Evolutionary conservation across 345 rosid genomes (phyloP).

Genomic region (Carallia pectinifolia): DNA sequence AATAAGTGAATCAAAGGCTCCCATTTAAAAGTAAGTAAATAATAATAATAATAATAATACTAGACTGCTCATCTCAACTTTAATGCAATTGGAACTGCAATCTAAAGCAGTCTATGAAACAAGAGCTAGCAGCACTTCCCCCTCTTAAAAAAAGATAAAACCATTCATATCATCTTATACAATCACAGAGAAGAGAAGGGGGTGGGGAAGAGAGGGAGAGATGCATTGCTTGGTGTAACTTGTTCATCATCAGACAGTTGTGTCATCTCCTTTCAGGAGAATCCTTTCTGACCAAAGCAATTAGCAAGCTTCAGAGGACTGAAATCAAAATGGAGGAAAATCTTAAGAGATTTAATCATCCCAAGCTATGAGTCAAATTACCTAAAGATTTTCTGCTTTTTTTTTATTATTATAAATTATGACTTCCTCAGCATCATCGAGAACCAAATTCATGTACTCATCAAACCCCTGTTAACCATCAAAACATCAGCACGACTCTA

Average conservation of each 20-base stretch:
- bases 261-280: slow-evolving; percentile 88
- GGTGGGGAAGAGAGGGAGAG: background rate
- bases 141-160: slow-evolving; percentile 26
- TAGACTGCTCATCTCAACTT: background rate
- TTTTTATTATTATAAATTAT: slow-evolving; percentile 50
- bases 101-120: background rate
- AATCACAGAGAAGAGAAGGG: background rate
- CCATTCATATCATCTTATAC: background rate
- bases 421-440: slow-evolving; percentile 96
- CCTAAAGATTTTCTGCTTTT: slow-evolving; percentile 81
- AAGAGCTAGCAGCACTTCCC: slow-evolving; percentile 41
- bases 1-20: no score
- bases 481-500: background rate
- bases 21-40: no score
- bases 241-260: slow-evolving; percentile 81
- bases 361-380: slow-evolving; percentile 19
- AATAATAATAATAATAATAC: background rate
- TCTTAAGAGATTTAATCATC: background rate
- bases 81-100: background rate
- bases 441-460: slow-evolving; percentile 94
- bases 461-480: slow-evolving; percentile 67
- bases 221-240: slow-evolving; percentile 17
- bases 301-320: background rate
- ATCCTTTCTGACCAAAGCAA: slow-evolving; percentile 67
- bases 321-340: background rate